These are phyloP conservation scores for Theileria luwenshuni DNA, from an alignment of 169 alveolate genomes.

Conservation along the genomic window DNA sequence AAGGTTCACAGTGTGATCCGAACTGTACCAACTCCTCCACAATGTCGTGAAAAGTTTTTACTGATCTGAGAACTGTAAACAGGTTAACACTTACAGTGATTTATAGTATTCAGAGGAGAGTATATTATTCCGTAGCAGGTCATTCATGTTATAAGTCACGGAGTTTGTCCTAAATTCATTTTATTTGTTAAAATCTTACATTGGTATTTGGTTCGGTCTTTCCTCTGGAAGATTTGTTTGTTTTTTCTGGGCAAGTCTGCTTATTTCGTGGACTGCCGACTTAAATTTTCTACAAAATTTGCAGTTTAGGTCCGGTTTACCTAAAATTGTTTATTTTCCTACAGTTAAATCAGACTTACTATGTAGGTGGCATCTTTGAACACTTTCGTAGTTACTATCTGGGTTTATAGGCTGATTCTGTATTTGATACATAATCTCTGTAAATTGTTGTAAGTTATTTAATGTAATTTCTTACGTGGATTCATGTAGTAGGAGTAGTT, in stretches of 20 bases:
- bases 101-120: constrained; percentile 76
- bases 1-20: constrained; percentile 80
- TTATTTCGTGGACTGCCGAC: constrained; percentile 65
- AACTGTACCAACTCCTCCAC: constrained; percentile 72
- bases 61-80: constrained; percentile 43
- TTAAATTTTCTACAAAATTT: constrained; percentile 66
- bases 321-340: neutral
- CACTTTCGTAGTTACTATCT: constrained; percentile 32
- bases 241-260: constrained; percentile 48
- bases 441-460: neutral
- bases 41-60: constrained; percentile 64
- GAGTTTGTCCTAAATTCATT: constrained; percentile 58
- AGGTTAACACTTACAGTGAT: constrained; percentile 53
- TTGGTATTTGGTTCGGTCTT: constrained; percentile 53
- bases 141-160: constrained; percentile 72
- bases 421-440: neutral
- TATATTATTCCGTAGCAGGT: constrained; percentile 72
- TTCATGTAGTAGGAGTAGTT: constrained; percentile 21
- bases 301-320: constrained; percentile 66
- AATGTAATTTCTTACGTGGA: constrained; percentile 21
- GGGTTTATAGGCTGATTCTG: constrained; percentile 12
- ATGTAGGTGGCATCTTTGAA: constrained; percentile 67
- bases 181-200: constrained; percentile 13
- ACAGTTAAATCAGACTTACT: constrained; percentile 17
- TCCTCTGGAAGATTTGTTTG: constrained; percentile 15